Percentiles rank a stretch among this genome's conserved stretches.
Evolutionary conservation across 2,329 filamentous ascomycete species (phyloP).

Genomic region (Fusarium brevicatenulatum): DNA sequence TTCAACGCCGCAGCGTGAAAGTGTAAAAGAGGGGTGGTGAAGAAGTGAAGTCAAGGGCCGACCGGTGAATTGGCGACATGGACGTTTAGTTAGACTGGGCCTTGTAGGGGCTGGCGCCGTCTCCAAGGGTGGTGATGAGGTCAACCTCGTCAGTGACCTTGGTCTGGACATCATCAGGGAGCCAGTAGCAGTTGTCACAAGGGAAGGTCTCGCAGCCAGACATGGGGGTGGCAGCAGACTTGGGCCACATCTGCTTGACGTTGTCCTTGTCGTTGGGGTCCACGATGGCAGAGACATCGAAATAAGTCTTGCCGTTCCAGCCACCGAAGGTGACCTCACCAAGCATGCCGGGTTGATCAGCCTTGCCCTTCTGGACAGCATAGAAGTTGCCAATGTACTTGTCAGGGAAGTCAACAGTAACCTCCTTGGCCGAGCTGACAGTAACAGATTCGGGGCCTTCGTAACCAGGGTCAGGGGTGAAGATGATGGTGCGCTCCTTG

Average conservation of each 20-base stretch:
- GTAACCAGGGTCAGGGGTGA: slow-evolving; percentile 57
- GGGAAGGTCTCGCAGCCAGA: slow-evolving; percentile 64
- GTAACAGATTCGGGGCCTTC: slow-evolving; percentile 51
- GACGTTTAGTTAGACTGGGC: slow-evolving; percentile 21
- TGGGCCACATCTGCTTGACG: slow-evolving; percentile 66
- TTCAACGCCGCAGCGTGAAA: slow-evolving; percentile 41
- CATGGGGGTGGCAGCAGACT: slow-evolving; percentile 48
- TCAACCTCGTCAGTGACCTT: slow-evolving; percentile 60
- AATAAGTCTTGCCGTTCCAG: slow-evolving; percentile 62
- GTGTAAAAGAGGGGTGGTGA: slow-evolving; percentile 5
- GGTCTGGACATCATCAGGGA: slow-evolving; percentile 65
- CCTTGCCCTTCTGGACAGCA: slow-evolving; percentile 57
- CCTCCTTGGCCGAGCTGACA: slow-evolving; percentile 52
- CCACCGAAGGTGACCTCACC: slow-evolving; percentile 63
- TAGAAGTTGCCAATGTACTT: slow-evolving; percentile 63
- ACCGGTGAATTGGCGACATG: slow-evolving; percentile 19
- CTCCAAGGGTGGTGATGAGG: slow-evolving; percentile 63
- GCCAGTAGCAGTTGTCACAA: slow-evolving; percentile 65
- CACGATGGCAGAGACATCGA: slow-evolving; percentile 69
- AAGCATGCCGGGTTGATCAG: slow-evolving; percentile 60
- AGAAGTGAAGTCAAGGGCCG: slow-evolving; percentile 26
- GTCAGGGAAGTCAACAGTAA: slow-evolving; percentile 55
- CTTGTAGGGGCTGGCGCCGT: slow-evolving; percentile 43
- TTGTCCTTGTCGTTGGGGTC: slow-evolving; percentile 60
- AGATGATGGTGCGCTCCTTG: slow-evolving; percentile 60